Evolutionary conservation across 2,329 filamentous ascomycete genomes (phyloP), one percentile per base, ranked within the genome.

Genomic region (Curvularia eragrostidis): DNA sequence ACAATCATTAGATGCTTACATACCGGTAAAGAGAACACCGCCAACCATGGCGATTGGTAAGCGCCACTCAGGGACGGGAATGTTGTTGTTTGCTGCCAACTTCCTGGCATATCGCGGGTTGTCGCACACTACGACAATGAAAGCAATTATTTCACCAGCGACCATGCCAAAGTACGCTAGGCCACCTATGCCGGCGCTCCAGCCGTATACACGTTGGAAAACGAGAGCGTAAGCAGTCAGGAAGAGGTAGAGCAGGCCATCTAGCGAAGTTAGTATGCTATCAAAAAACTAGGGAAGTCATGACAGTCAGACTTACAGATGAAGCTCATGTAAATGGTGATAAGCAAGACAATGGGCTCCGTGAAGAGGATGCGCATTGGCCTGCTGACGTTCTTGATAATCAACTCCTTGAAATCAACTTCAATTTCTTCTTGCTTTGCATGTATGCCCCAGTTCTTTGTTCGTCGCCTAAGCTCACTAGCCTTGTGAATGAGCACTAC

Each of bases 111-210:
- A 94, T 73, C 82, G 81, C 23, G 86, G 85, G 74, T 91, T 85
- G 68, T 84, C 83, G 38, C 85, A 67, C 50, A 90, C 79, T 61
- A 94, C 87, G 46, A 83, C 82, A 8, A 81, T 58, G 48, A 89
- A 90, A 0, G 89, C 90, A 52, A 91, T 77, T 15, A 94, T 60
- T 71, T 92, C 85, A 46, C 91, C 91, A 8, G 82, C 68, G 50
- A 95, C 85, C 88, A 97, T 91, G 53, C 92, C 93, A 67, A 97
- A 91, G 75, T 93, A 96, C 5, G 91, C 87, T 5, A 97, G 82
- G 1, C 92, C 93, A 3, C 87, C 84, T 18, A 91, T 77, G 55
- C 93, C 93, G 1, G 83, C 69, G 32, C 79, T 85, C 80, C 94
- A 89, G 64, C 85, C 83, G 75, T 96, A 89, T 4, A 93, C 82